These are phyloP conservation scores for Aspergillus bridgeri DNA, from an alignment of 495 filamentous ascomycete species.

Conservation along the genomic window DNA sequence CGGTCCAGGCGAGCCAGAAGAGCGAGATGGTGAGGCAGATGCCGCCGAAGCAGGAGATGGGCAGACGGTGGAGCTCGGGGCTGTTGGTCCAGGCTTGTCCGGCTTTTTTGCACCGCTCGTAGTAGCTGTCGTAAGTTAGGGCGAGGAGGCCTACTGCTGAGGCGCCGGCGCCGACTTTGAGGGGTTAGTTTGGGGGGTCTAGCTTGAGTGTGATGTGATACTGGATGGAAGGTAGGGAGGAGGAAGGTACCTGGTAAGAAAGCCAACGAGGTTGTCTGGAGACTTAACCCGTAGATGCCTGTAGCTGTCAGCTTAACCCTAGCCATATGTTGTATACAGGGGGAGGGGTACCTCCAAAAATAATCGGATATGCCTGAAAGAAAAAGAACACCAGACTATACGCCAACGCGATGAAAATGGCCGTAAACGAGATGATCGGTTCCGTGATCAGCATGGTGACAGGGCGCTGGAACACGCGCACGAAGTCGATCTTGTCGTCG, in stretches of 20 bases:
- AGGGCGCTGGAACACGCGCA: constrained; percentile 48
- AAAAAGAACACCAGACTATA: constrained; percentile 75
- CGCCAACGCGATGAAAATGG: constrained; percentile 63
- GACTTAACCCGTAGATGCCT: constrained; percentile 35
- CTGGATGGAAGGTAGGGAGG: neutral
- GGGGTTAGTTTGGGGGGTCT: constrained; percentile 11
- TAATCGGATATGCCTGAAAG: constrained; percentile 65
- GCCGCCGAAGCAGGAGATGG: constrained; percentile 63
- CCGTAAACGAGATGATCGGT: constrained; percentile 62
- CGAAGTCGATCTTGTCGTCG: constrained; percentile 35
- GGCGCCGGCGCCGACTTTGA: constrained; percentile 36
- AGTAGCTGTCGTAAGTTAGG: constrained; percentile 53
- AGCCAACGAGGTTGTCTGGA: constrained; percentile 38
- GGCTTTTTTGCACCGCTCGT: constrained; percentile 37
- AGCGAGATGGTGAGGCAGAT: constrained; percentile 57
- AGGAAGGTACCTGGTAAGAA: constrained; percentile 37
- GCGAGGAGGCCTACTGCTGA: constrained; percentile 36
- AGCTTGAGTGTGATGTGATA: neutral
- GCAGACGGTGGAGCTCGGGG: constrained; percentile 63
- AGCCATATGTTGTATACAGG: neutral
- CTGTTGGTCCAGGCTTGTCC: constrained; percentile 38
- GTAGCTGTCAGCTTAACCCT: neutral
- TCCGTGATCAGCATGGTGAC: constrained; percentile 50
- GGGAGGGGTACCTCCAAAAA: constrained; percentile 44
- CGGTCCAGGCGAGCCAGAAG: constrained; percentile 75